phyloP scores from a whole-genome alignment of 192 early-diverging fungal species.

The Rhizoclosmatium sp. region DNA sequence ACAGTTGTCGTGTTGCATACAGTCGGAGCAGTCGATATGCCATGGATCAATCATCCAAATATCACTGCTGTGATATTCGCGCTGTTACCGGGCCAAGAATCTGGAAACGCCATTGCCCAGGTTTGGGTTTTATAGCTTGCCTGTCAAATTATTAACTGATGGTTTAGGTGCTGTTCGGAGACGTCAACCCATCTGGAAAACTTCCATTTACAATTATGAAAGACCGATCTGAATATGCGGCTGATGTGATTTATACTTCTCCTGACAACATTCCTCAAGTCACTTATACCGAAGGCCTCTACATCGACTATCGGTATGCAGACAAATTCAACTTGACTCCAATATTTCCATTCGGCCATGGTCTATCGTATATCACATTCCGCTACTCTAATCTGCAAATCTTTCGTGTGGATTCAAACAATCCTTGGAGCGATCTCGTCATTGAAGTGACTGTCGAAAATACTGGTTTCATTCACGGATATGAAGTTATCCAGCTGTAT shows the following conservation, averaged over 20 bases:
- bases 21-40: conserved; percentile 67
- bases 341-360: conserved; percentile 66
- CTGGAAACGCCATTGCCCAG: conserved; percentile 72
- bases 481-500: conserved; percentile 59
- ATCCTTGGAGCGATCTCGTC: neutral
- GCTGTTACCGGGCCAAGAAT: conserved; percentile 71
- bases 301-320: conserved; percentile 63
- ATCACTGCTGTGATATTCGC: conserved; percentile 64
- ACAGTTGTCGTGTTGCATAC: conserved; percentile 67
- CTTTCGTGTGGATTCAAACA: neutral
- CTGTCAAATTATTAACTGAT: conserved; percentile 31
- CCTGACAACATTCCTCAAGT: conserved; percentile 39
- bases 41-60: conserved; percentile 67
- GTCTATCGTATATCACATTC: conserved; percentile 72
- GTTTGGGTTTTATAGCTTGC: conserved; percentile 36
- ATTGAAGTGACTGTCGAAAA: conserved; percentile 52
- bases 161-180: conserved; percentile 56
- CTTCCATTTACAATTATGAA: conserved; percentile 71
- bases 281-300: conserved; percentile 59
- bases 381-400: conserved; percentile 45
- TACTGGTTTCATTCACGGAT: conserved; percentile 44
- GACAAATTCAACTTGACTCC: conserved; percentile 57
- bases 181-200: conserved; percentile 70
- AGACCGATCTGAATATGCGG: conserved; percentile 50
- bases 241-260: conserved; percentile 37